Conservation (phyloP, 768 basidiomycete genomes). For the Strobilomyces echinocephalus region DNA sequence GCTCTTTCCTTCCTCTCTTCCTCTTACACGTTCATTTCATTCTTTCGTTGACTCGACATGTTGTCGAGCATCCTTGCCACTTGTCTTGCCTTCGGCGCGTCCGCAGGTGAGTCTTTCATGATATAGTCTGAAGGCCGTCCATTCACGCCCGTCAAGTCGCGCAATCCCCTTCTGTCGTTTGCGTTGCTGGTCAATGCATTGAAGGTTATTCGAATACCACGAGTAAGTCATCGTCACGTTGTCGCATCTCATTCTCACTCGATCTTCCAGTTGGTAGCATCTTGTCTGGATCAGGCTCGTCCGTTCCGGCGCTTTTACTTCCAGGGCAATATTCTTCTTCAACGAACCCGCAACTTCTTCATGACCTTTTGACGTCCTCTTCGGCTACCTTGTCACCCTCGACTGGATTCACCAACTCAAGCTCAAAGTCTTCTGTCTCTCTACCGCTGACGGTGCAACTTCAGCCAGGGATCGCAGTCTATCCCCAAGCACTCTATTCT, state of each 20-base stretch:
- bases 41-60: constrained; percentile 33
- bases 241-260: constrained; percentile 11
- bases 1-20: constrained; percentile 21
- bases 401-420: constrained; percentile 59
- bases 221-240: constrained; percentile 37
- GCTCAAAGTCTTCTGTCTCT: constrained; percentile 40
- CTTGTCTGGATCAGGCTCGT: constrained; percentile 50
- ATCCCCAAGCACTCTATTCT: constrained; percentile 56
- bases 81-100: constrained; percentile 35
- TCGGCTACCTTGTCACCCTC: constrained; percentile 55
- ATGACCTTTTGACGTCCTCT: constrained; percentile 60
- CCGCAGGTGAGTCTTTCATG: constrained; percentile 30
- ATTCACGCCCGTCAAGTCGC: constrained; percentile 38
- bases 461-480: constrained; percentile 64
- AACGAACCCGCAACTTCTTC: constrained; percentile 69
- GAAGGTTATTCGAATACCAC: constrained; percentile 74
- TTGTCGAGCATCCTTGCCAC: constrained; percentile 36
- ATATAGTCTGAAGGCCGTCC: neutral
- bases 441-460: constrained; percentile 68
- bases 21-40: constrained; percentile 17
- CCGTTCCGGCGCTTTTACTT: constrained; percentile 57
- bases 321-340: constrained; percentile 73
- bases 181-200: constrained; percentile 86
- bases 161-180: constrained; percentile 61
- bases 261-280: constrained; percentile 58